Base-by-base conservation (phyloP, 2,329 filamentous ascomycete genomes). In the Fusarium foetens region DNA sequence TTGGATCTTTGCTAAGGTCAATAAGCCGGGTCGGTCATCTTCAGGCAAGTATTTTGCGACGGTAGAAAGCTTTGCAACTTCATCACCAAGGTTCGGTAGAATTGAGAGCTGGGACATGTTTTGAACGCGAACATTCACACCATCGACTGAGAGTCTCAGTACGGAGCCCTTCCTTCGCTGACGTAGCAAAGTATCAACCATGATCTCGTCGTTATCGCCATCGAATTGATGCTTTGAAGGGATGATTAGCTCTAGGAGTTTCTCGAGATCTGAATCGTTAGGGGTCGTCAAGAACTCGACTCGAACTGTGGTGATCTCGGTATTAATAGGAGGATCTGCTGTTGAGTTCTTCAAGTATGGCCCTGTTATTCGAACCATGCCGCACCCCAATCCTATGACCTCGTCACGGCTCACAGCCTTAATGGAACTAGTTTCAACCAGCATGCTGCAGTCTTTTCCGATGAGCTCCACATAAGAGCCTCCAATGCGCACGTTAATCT, bases 41-140 rank as follows among this genome's bases (percentile, higher is more conserved):
- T 99, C 95, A 0, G 96, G 95, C 5, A 99, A 86, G 79, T 98
- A 98, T 79, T 98, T 98, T 11, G 95, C 89, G 31, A 99, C 94
- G 1, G 91, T 95, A 1, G 94, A 93, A 9, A 99, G 85, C 73
- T 93, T 94, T 10, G 92, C 87, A 53, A 98, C 80, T 76, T 99
- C 96, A 71, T 93, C 91, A 1, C 89, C 91, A 13, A 99, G 86
- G 16, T 87, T 87, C 12, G 91, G 89, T 19, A 99, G 84, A 45
- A 89, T 88, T 14, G 88, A 85, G 21, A 97, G 83, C 72, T 92
- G 89, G 16, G 88, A 84, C 42, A 94, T 81, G 68, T 91, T 89
- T 12, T 86, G 85, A 21, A 96, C 83, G 8, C 87, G 84, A 27
- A 91, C 83, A 55, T 90, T 89, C 23, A 94, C 81, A 33, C 87